Base-by-base conservation (phyloP, 495 filamentous ascomycete species). In the Lasiosphaeria ovina region DNA sequence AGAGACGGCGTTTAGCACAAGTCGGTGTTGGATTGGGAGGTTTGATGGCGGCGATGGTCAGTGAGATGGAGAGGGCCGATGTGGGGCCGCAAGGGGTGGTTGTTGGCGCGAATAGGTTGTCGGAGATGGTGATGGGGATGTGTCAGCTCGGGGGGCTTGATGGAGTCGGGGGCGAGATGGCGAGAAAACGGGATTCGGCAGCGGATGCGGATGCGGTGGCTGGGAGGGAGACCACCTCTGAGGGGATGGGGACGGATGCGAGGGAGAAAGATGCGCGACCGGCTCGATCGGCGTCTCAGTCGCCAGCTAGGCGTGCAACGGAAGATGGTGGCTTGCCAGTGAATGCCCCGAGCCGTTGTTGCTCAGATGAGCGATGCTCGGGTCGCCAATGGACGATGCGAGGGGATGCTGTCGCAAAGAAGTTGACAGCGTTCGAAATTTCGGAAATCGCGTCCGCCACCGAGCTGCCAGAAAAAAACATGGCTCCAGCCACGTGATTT, bases 311-410 rank as follows among this genome's bases (percentile, higher is more conserved):
- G 17, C 56, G 17, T 59, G 61, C 36, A 62, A 60, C 62, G 57
- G 32, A 35, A 51, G 33, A 54, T 58, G n/a, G 57, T 55, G 36
- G 51, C 49, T 59, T 48, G 33, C n/a, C 14, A 57, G 10, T n/a
- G 45, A 31, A 32, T 55, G 36, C 61, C 54, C 57, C 10, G 35
- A 51, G 51, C 50, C 31, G 35, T 55, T 61, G 55, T 40, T 50
- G 58, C 48, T 34, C 59, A 8, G 61, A 42, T 57, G 62, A 36
- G 63, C 51, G 62, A 67, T 71, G 65, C 54, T 61, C 54, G 51
- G 61, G 54, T 24, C 35, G 58, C 62, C 70, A 74, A 74, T 74
- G 68, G 65, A 59, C 51, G 69, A 74, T 73, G 61, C 47, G 47
- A 66, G 54, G 47, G 38, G 44, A 40, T 64, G 40, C 62, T 64